phyloP scores from a whole-genome alignment of 371 early-diverging fungal species.

The Nosema muscidifuracis region DNA sequence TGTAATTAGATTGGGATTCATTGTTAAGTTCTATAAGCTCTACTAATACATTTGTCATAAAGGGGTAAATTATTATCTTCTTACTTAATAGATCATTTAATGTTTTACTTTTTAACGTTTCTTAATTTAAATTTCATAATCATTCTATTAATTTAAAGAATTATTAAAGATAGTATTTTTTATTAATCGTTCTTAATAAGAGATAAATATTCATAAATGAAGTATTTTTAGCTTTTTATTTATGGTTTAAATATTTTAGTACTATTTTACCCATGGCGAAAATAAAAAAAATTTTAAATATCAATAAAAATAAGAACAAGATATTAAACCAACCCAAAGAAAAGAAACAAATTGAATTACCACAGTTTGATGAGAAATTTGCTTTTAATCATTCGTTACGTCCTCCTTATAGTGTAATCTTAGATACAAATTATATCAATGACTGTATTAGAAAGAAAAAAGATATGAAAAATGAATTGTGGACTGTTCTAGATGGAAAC shows the following conservation, averaged over 20 bases:
- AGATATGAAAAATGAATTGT: conserved; percentile 86
- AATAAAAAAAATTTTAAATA: background rate
- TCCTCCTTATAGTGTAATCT: conserved; percentile 92
- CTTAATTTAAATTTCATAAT: background rate
- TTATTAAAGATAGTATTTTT: background rate
- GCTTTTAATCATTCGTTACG: conserved; percentile 84
- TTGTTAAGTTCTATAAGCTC: background rate
- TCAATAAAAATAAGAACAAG: too few relatives aligned
- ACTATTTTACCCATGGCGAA: background rate
- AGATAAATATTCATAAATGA: too few relatives aligned
- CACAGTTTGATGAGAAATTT: conserved; percentile 64
- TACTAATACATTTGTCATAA: background rate
- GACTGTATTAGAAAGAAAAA: conserved; percentile 95
- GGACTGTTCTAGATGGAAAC: conserved; percentile 80
- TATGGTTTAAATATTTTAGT: background rate
- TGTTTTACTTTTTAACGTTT: background rate
- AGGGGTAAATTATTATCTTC: background rate
- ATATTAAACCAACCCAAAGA: background rate
- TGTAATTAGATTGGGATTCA: background rate
- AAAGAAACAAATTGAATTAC: background rate
- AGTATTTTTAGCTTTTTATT: too few relatives aligned
- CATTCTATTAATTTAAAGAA: background rate
- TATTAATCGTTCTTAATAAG: too few relatives aligned
- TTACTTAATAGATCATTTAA: background rate
- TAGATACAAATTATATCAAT: conserved; percentile 99